phyloP scores from a whole-genome alignment of 768 basidiomycete species.

The Suillus bovinus region DNA sequence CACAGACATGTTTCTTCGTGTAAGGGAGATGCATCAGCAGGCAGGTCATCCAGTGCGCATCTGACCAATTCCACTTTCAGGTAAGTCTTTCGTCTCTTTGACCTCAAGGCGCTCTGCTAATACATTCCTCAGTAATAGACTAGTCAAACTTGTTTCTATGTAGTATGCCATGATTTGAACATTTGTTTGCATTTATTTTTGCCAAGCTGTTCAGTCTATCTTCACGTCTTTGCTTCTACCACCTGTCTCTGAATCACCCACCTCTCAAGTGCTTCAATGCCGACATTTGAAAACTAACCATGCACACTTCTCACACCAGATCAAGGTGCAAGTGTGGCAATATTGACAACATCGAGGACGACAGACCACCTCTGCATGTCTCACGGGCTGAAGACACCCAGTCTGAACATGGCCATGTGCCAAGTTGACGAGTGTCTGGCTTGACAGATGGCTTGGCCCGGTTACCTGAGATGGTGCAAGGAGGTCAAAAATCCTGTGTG shows the following conservation, averaged over 20 bases:
- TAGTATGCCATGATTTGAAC: too few species aligned
- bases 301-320: slow-evolving; percentile 40
- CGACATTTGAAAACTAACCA: slow-evolving; percentile 20
- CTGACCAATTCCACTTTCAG: neutral
- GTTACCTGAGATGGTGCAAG: too few species aligned
- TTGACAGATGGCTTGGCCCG: too few species aligned
- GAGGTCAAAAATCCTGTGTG: too few species aligned
- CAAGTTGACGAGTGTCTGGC: too few species aligned
- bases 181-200: too few species aligned
- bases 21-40: neutral
- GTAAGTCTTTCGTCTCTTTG: neutral
- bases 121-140: neutral
- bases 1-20: too few species aligned
- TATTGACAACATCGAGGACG: slow-evolving; percentile 52
- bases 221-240: slow-evolving; percentile 26
- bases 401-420: too few species aligned
- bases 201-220: too few species aligned
- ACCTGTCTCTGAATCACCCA: slow-evolving; percentile 18
- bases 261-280: slow-evolving; percentile 10
- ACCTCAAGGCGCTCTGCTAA: neutral
- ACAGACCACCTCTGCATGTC: slow-evolving; percentile 39
- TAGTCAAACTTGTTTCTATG: neutral
- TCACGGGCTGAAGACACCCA: slow-evolving; percentile 52
- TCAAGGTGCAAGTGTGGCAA: slow-evolving; percentile 52
- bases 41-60: neutral